These are phyloP conservation scores for Pleurotus cornucopiae DNA, from an alignment of 768 basidiomycete species.

Conservation along the genomic window DNA sequence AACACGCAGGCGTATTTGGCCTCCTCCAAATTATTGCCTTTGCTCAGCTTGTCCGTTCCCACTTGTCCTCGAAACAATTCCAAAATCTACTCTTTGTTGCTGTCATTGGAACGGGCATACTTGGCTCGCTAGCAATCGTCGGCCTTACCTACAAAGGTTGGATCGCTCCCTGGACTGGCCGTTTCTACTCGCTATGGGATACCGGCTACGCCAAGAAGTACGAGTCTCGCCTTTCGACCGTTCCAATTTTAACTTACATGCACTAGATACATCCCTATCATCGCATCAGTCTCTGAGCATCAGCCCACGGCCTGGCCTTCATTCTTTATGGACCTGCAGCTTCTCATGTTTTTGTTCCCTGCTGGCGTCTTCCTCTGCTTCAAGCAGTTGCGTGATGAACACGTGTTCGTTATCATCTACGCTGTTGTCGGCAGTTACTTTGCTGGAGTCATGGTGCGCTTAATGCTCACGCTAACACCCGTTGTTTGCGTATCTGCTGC, in stretches of 20 bases:
- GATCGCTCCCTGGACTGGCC: conserved; percentile 99
- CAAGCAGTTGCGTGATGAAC: conserved; percentile 91
- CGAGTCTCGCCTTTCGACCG: conserved; percentile 16
- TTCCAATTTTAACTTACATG: conserved; percentile 7
- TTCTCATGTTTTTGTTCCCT: conserved; percentile 97
- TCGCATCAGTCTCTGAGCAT: conserved; percentile 98
- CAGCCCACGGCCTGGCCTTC: conserved; percentile 99
- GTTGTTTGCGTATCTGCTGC: conserved; percentile 94
- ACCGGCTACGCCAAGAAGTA: conserved; percentile 98
- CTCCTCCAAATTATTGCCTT: conserved; percentile 95
- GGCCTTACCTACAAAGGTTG: conserved; percentile 87
- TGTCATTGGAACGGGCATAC: conserved; percentile 63
- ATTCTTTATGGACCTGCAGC: conserved; percentile 98
- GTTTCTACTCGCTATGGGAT: conserved; percentile 99
- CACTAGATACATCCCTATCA: conserved; percentile 87
- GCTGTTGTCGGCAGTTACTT: conserved; percentile 96
- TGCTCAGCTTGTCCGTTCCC: conserved; percentile 80
- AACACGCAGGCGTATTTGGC: conserved; percentile 78
- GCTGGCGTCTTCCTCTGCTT: conserved; percentile 94
- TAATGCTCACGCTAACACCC: conserved; percentile 96
- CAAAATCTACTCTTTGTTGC: conserved; percentile 68
- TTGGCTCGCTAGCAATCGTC: conserved; percentile 71
- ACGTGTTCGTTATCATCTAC: conserved; percentile 98
- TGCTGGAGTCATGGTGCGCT: conserved; percentile 98
- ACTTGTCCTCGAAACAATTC: conserved; percentile 92